Evolutionary conservation across 176 grass and related monocot species (phyloP), one percentile per base, ranked within the genome.

Genomic region (Ampelocalamus luodianensis): DNA sequence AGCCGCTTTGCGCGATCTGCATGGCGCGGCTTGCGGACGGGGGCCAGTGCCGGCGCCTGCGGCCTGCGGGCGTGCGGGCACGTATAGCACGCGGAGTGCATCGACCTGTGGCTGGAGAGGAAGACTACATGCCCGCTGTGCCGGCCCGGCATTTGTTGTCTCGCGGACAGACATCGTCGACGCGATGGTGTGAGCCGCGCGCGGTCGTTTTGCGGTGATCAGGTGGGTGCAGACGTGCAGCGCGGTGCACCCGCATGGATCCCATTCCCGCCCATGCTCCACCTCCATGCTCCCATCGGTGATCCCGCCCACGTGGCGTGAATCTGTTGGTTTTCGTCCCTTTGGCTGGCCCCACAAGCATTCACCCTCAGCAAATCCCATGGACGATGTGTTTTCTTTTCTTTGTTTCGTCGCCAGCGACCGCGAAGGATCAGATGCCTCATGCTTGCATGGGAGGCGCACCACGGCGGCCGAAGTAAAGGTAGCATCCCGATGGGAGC

Each of bases 61-160:
- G 42, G 71, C 14, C 80, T 91, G 77, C 36, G 42, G 36, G 69
- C 20, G 51, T 91, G 85, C 62, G 51, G 89, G 7, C 85, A 91
- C 69, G 67, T 56, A 11, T 88, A 71, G 77, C 89, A 91, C 82
- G 71, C 46, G 26, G 85, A 32, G 34, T 88, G 85, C 71, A 51
- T 87, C 29, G 64, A 17, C 37, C 23, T 36, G 71, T 91, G 81
- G 85, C 70, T 91, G 18, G 15, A 60, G 80, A 74, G 64, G 42
- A 77, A 20, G 74, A 5, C n/a, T 38, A 54, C 53, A 12, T 88
- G 82, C 78, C 86, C 86, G 22, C 10, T 88, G 46, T 88, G 90
- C 82, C 86, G 78, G n/a, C 39, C 72, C 16, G 8, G 0, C 45
- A 55, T 82, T 82, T 56, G 24, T 18, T 3, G 20, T 55, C 24